phyloP scores from a whole-genome alignment of 805 yeast genomes.

The Nakazawaea anatomiae region DNA sequence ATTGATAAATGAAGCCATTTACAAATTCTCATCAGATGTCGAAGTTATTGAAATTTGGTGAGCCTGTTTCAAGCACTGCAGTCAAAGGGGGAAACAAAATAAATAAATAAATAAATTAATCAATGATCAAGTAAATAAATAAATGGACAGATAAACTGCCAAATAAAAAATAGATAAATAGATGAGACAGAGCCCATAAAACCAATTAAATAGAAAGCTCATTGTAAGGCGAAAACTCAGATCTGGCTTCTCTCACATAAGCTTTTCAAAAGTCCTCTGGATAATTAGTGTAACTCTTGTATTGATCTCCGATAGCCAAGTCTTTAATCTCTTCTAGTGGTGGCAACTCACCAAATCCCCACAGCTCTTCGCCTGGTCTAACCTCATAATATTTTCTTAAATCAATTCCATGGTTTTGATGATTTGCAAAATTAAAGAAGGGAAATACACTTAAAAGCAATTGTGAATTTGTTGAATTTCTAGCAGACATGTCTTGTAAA shows the following conservation, averaged over 20 bases:
- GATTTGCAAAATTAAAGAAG: constrained; percentile 77
- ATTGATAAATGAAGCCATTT: background rate
- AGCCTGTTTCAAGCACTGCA: too few relatives aligned
- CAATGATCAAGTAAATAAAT: constrained; percentile 6
- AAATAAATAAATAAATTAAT: constrained; percentile 5
- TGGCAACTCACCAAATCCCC: constrained; percentile 43
- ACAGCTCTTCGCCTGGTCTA: constrained; percentile 52
- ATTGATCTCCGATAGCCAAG: constrained; percentile 14
- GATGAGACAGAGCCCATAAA: background rate
- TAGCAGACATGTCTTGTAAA: constrained; percentile 67
- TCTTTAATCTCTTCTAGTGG: constrained; percentile 44
- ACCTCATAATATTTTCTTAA: constrained; percentile 52
- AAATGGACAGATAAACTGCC: constrained; percentile 8
- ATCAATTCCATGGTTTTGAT: constrained; percentile 78
- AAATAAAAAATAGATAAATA: constrained; percentile 1
- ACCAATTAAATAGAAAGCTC: background rate
- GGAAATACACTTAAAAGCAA: constrained; percentile 58
- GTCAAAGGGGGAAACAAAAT: background rate
- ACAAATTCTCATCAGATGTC: too few relatives aligned
- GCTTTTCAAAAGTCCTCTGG: constrained; percentile 5
- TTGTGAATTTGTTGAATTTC: constrained; percentile 72
- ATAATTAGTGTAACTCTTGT: constrained; percentile 14
- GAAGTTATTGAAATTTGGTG: too few relatives aligned
- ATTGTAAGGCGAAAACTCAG: background rate
- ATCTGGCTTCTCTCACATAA: background rate